Conservation (phyloP, 2,329 filamentous ascomycete species). For the Pseudofabraea citricarpa region DNA sequence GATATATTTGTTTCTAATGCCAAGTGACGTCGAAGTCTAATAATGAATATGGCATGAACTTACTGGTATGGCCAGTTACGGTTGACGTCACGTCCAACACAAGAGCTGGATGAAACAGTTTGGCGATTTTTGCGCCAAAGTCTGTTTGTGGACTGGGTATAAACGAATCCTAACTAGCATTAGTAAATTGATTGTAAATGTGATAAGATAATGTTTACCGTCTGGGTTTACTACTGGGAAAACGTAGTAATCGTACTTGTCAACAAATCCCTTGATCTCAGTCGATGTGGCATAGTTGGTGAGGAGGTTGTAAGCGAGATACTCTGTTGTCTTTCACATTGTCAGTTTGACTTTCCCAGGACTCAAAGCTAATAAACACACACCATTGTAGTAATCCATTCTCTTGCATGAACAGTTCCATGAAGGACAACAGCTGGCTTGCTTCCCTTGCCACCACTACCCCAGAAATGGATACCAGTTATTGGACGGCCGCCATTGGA, state of each 20-base stretch:
- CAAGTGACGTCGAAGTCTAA: background rate
- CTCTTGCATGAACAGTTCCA: conserved; percentile 53
- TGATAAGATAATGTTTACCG: conserved; percentile 30
- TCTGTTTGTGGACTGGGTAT: conserved; percentile 50
- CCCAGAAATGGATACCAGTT: conserved; percentile 49
- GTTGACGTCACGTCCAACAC: conserved; percentile 51
- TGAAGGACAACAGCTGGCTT: conserved; percentile 52
- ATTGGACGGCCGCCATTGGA: conserved; percentile 40
- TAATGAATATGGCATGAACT: background rate
- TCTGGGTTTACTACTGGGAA: conserved; percentile 60
- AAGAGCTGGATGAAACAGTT: conserved; percentile 32
- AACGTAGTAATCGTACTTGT: conserved; percentile 63
- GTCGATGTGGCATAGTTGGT: conserved; percentile 36
- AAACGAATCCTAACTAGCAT: conserved; percentile 45
- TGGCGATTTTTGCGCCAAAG: conserved; percentile 60
- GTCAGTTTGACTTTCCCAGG: background rate
- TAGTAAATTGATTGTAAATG: background rate
- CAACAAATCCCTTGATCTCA: conserved; percentile 40
- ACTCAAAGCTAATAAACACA: conserved; percentile 1
- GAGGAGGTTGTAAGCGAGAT: conserved; percentile 45
- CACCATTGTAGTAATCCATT: conserved; percentile 55
- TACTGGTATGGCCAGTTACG: conserved; percentile 48
- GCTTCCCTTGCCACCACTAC: conserved; percentile 33
- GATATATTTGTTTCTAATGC: background rate
- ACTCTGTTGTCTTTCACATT: conserved; percentile 35